A percentile compares a stretch with the other conserved stretches of the same genome.
Conservation (phyloP, 208 protist genomes). For the Acanthamoeba healyi region DNA sequence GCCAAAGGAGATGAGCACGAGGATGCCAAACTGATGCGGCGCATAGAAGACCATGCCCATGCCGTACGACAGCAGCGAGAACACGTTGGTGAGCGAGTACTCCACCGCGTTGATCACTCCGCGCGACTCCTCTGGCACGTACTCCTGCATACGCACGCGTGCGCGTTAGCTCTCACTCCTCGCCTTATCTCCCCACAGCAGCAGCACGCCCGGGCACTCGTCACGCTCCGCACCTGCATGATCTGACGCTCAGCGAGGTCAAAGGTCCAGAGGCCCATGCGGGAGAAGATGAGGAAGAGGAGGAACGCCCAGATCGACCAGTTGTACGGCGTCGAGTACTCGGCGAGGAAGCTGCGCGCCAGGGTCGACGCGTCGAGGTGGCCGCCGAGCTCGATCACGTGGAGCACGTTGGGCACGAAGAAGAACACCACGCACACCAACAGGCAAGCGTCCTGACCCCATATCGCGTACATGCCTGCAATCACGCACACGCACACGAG, state of each 20-base stretch:
- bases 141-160: not conserved
- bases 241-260: constrained; percentile 65
- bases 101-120: constrained; percentile 53
- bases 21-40: constrained; percentile 39
- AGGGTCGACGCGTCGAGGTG: not conserved
- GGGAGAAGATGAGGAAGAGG: constrained; percentile 39
- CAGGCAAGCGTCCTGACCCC: constrained; percentile 22
- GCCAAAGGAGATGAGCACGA: constrained; percentile 51
- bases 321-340: constrained; percentile 2
- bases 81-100: constrained; percentile 66
- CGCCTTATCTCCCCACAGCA: not conserved
- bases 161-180: not conserved
- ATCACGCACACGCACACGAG: not conserved
- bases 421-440: constrained; percentile 39
- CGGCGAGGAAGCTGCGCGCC: not conserved
- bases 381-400: not conserved
- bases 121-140: constrained; percentile 40
- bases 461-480: constrained; percentile 44
- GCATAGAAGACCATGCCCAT: constrained; percentile 58
- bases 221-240: not conserved
- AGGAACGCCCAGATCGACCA: constrained; percentile 65
- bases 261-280: constrained; percentile 57
- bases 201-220: no score
- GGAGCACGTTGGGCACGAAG: constrained; percentile 36
- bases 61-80: constrained; percentile 58